Percentiles rank a stretch among this genome's conserved stretches.
Conservation (phyloP, 306 rosid species). For the Cyclanthera cordifolia region DNA sequence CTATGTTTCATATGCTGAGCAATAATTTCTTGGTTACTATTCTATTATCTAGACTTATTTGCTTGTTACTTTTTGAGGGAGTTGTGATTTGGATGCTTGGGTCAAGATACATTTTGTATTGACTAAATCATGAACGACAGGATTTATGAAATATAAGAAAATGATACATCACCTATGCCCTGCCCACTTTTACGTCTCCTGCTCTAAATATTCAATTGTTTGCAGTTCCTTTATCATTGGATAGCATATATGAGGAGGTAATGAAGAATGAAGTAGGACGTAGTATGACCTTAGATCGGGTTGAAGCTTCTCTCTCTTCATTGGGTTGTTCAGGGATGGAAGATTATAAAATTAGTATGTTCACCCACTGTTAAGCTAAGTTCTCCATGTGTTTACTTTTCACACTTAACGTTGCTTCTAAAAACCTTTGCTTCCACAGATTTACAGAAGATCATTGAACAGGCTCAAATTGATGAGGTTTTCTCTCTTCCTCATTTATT, state of each 20-base stretch:
- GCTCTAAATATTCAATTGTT: conserved; percentile 14
- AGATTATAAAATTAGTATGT: conserved; percentile 55
- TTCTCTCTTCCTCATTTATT: not conserved
- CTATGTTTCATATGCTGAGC: not conserved
- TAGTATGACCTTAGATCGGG: conserved; percentile 51
- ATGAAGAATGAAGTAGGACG: conserved; percentile 60
- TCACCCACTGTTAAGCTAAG: not conserved
- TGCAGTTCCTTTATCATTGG: conserved; percentile 58
- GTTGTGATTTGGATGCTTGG: not conserved
- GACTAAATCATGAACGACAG: not conserved
- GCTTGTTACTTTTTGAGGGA: not conserved
- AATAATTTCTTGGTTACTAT: not conserved
- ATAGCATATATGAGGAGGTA: conserved; percentile 55
- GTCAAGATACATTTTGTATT: not conserved
- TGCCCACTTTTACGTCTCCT: too few relatives aligned
- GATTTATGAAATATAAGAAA: not conserved
- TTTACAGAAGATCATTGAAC: conserved; percentile 51
- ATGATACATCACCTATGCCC: not conserved
- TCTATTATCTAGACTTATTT: not conserved
- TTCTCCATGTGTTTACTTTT: conserved; percentile 11
- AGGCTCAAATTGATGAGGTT: conserved; percentile 75
- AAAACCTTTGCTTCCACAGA: conserved; percentile 28
- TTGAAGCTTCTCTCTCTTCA: conserved; percentile 47
- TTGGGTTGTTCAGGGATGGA: conserved; percentile 45
- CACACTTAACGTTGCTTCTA: not conserved